Evolutionary conservation across 2,329 filamentous ascomycete species (phyloP), one percentile per base, ranked within the genome.

Genomic region (Pseudogymnoascus sp.): DNA sequence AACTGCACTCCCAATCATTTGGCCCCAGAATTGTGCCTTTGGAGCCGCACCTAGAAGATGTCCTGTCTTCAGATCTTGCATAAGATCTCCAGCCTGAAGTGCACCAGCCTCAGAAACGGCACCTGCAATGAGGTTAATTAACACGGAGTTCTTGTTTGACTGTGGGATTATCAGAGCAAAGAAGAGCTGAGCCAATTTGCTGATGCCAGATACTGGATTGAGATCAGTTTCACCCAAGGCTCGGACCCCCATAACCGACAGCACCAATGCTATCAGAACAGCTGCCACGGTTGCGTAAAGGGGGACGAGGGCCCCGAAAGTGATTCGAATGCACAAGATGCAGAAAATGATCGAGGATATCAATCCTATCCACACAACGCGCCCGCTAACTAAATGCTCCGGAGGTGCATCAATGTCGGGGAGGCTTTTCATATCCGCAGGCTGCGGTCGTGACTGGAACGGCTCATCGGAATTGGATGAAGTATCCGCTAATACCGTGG

Each of bases 21-120:
- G 94, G 0, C 94, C 94, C 80, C 90, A 96, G 71, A 99, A 99
- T 69, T 99, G 94, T 0, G 94, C 94, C 67, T 89, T 94, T 0
- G 94, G 94, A 3, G 90, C 89, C 0, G 94, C 94, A 9, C 92
- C 92, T 0, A 99, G 81, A 0, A 99, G 76, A 72, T 99, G 92
- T 0, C 94, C 94, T 0, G 94, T 96, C 73, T 99, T 99, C 28
- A 99, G 81, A 71, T 99, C 94, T 71, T 99, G 94, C 82, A 99
- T 89, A 60, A 99, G 83, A 72, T 99, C 94, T 7, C 94, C 94
- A 2, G 94, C 92, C 76, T 99, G 94, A 3, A 97, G 78, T 3
- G 94, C 94, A 4, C 94, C 88, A 3, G 86, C 84, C 72, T 92
- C 88, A 9, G 84, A 88, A 28, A 99, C 86, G 0, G 94, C 94